Evolutionary conservation across 2,329 filamentous ascomycete species (phyloP).

Genomic region (Calonectria montana): DNA sequence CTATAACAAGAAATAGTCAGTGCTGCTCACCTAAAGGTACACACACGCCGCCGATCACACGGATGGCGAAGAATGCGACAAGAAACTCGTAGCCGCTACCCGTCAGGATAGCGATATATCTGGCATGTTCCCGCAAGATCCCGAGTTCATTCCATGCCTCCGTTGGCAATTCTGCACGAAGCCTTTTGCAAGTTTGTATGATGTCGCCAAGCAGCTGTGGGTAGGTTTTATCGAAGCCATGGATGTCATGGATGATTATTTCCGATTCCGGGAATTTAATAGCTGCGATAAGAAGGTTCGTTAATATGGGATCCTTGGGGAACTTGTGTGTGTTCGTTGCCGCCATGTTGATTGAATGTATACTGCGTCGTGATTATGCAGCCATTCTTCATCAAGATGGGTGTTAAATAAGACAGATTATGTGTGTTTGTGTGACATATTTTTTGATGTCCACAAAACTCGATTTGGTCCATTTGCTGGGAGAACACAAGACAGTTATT

Average conservation of each 20-base stretch:
- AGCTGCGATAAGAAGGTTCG: background rate
- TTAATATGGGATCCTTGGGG: background rate
- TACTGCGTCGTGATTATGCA: background rate
- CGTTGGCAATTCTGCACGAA: constrained; percentile 17
- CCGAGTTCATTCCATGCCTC: constrained; percentile 10
- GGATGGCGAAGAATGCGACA: background rate
- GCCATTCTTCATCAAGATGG: no score
- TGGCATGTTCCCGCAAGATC: constrained; percentile 7
- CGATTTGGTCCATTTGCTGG: no score
- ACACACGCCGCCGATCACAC: background rate
- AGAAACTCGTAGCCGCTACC: background rate
- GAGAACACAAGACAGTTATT: no score
- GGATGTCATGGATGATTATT: background rate
- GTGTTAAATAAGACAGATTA: no score
- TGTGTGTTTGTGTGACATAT: no score
- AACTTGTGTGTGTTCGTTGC: background rate
- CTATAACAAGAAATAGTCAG: no score
- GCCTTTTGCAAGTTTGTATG: constrained; percentile 23
- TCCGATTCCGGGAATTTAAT: background rate
- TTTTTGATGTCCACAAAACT: no score
- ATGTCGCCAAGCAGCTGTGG: constrained; percentile 35
- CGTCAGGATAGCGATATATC: constrained; percentile 28
- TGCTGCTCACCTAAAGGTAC: background rate
- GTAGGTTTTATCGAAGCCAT: constrained; percentile 36
- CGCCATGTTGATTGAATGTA: background rate